phyloP scores from a whole-genome alignment of 2,329 filamentous ascomycete genomes.

The Xylaria digitata region DNA sequence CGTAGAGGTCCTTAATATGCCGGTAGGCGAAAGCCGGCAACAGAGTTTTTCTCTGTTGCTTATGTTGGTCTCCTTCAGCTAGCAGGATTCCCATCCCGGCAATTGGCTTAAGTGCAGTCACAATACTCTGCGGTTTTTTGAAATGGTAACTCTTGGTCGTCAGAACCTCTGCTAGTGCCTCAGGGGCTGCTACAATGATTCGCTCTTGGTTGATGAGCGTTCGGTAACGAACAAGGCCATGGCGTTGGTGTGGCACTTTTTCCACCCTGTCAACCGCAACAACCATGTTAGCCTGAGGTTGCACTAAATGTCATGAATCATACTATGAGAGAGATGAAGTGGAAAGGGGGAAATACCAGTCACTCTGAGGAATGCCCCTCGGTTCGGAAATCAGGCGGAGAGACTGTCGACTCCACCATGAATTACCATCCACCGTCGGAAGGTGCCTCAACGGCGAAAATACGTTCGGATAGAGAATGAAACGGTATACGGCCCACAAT shows the following conservation, averaged over 20 bases:
- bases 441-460: conserved; percentile 38
- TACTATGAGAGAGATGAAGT: not conserved
- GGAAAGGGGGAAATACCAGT: conserved; percentile 27
- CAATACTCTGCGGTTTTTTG: conserved; percentile 30
- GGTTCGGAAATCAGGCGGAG: conserved; percentile 27
- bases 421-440: conserved; percentile 34
- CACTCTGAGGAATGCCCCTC: conserved; percentile 29
- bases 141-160: conserved; percentile 37
- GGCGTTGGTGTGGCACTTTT: conserved; percentile 20
- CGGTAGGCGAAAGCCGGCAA: conserved; percentile 38
- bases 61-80: conserved; percentile 38
- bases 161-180: conserved; percentile 35
- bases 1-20: conserved; percentile 38
- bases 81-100: conserved; percentile 35
- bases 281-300: conserved; percentile 15
- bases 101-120: conserved; percentile 30
- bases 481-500: conserved; percentile 29
- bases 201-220: conserved; percentile 29
- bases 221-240: conserved; percentile 36
- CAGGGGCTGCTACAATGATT: conserved; percentile 27
- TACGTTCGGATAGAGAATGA: conserved; percentile 36
- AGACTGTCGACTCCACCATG: conserved; percentile 38
- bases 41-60: conserved; percentile 35
- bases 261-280: conserved; percentile 23
- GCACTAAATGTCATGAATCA: not conserved